Evolutionary conservation across 2,329 filamentous ascomycete species (phyloP).

Genomic region (Fusarium goolgardi): DNA sequence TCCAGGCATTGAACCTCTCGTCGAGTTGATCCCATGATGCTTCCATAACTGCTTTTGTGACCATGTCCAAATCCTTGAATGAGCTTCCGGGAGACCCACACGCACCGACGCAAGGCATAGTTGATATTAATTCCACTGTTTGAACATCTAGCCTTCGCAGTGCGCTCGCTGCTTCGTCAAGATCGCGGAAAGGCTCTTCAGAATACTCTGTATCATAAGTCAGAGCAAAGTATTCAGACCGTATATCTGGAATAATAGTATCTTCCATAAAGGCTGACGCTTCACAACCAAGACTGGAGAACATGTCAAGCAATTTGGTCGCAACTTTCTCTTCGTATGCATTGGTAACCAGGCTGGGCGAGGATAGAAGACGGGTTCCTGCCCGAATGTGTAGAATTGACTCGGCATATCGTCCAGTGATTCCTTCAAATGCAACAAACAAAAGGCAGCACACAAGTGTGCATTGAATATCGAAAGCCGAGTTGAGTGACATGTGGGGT

Average conservation of each 20-base stretch:
- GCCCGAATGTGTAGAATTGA: slow-evolving; percentile 38
- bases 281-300: slow-evolving; percentile 33
- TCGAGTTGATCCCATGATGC: slow-evolving; percentile 3
- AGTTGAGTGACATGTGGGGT: slow-evolving; percentile 27
- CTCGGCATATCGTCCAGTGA: slow-evolving; percentile 41
- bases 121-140: slow-evolving; percentile 1
- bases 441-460: slow-evolving; percentile 40
- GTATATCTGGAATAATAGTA: slow-evolving; percentile 11
- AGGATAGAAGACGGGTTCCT: slow-evolving; percentile 25
- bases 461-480: slow-evolving; percentile 28
- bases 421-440: slow-evolving; percentile 42
- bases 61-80: not conserved
- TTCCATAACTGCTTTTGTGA: not conserved
- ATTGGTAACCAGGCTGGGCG: not conserved
- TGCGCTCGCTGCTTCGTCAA: slow-evolving; percentile 32
- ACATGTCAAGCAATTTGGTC: slow-evolving; percentile 40
- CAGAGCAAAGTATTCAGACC: slow-evolving; percentile 1
- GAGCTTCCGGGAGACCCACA: not conserved
- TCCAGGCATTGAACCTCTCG: slow-evolving; percentile 9
- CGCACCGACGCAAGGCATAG: not conserved
- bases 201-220: not conserved
- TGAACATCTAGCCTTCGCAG: slow-evolving; percentile 28
- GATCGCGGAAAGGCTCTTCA: slow-evolving; percentile 21
- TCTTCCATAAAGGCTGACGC: slow-evolving; percentile 40
- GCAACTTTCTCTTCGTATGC: slow-evolving; percentile 9